Base-by-base conservation (phyloP, 169 alveolate species). In the Plasmodium malariae region DNA sequence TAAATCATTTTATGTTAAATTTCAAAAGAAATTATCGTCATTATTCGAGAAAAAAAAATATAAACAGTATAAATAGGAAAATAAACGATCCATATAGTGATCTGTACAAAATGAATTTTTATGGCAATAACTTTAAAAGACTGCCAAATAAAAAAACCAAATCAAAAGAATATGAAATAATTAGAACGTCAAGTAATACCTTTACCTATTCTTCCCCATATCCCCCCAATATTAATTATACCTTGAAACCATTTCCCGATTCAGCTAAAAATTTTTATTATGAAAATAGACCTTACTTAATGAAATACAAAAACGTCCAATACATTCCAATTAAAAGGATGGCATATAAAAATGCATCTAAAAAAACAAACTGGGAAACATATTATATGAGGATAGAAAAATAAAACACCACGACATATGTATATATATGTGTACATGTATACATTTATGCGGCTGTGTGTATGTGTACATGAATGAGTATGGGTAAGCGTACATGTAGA, bases 161-260 rank as follows among this genome's bases (percentile, higher is more conserved):
- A 26, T 87, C 95, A 17, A 68, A 89, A 32, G 96, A 94, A 72
- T 94, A 71, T 74, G 71, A 93, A 4, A 67, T 92, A 48, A 72
- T 92, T 37, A 87, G 62, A 55, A 88, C 94, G 30, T 76, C 95
- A 6, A 91, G 80, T 24, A 94, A 94, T 36, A 37, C 74, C 36
- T 94, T 19, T 74, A 48, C 90, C 17, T 74, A 87, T 37, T 43
- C 93, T 14, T 92, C 92, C 9, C 96, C 96, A 9, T 94, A 94
- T 63, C 96, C 96, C 4, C 96, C 96, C 1, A 88, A 92, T 45
- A 93, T 94, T 54, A 94, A 94, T 71, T 69, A 80, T 17, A 94
- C 96, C 17, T 85, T 94, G 28, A 83, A 86, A 30, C 96, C 96
- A 17, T 94, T 21, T 48, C 96, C 96, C 14, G 78, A 85, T 43